Evolutionary conservation across 192 early-diverging fungal genomes (phyloP), one percentile per base, ranked within the genome.

Genomic region (Oehlia diaphana): DNA sequence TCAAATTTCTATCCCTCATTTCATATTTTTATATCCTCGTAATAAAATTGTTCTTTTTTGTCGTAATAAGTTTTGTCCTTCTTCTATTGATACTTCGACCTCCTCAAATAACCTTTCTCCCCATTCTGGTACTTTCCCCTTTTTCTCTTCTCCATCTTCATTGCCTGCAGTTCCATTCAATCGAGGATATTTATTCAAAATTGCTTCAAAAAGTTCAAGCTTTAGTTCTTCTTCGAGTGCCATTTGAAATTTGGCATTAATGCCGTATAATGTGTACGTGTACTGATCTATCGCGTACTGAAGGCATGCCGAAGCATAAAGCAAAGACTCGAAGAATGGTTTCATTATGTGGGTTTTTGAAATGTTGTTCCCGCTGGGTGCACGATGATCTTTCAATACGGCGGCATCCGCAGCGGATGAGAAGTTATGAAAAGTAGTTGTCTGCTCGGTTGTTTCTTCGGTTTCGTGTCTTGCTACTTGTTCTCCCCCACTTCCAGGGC

Each of bases 241-340:
- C 8, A 82, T 67, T 63, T 89, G 89, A 47, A 83, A 81, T 33
- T 85, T 81, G 2, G 75, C 63, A 10, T 81, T 80, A 10, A 90
- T 85, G 8, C 84, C 83, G 39, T 90, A 90, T n/a, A 89, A 68
- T 37, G 77, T 77, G 67, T 89, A 90, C 0, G 78, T 75, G 19
- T 87, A 82, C 63, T 90, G 89, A 80, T 90, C 89, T 28, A 90
- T 83, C 0, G 81, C 83, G 78, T 85, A 87, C 70, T 90, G 89
- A 62, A 89, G 81, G 35, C 83, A 72, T 10, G 84, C 80, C 0
- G 82, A 63, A 8, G 77, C 67, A 10, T 80, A 74, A 44, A 87
- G 63, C 23, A 86, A 72, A 0, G 63, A 44, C 33, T 79, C 77
- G 42, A 79, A 79, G 44, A 79, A 79, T 9, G 66, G 65, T 39